Evolutionary conservation across 306 rosid species (phyloP), one percentile per base, ranked within the genome.

Genomic region (Rosa persica): DNA sequence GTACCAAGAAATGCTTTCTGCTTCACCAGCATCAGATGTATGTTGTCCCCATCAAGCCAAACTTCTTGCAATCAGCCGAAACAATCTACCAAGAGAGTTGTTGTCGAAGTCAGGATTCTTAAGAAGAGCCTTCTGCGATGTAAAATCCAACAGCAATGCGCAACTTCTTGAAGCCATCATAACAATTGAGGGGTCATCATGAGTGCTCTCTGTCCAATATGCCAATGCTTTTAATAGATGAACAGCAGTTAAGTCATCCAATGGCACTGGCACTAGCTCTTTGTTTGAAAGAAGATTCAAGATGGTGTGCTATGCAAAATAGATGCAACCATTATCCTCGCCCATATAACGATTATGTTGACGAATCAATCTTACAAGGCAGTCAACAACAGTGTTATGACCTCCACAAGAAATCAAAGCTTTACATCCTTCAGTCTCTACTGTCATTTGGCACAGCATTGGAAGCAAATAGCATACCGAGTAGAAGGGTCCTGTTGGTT

Each of bases 401-500:
- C 93, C 97, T 80, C 89, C 88, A 77, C 86, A 92, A 65, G 89
- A 90, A 80, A 84, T 85, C 85, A 90, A 68, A 83, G 88, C 76
- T 78, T 80, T 82, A 79, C 97, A 94, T 64, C 96, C 97, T 82
- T 90, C 94, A 68, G 77, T 78, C 58, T 86, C n/a, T 93, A 92
- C 87, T 39, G 97, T 89, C 86, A 82, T 83, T 83, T 90, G 98
- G 81, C 91, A 92, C 83, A 94, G 81, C 90, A 90, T 49, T 48
- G 98, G 98, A 79, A 94, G 91, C 89, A 94, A 87, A 85, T 90
- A 94, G 83, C 97, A 89, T 48, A 89, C 76, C 2, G 92, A 85
- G 79, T 83, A 76, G 89, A 92, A 94, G 54, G 98, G 96, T 82
- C 98, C 90, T 97, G 96, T 89, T 80, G 82, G 90, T 76, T 94